phyloP scores from a whole-genome alignment of 192 early-diverging fungal genomes.

The Gorgonomyces haynaldii region DNA sequence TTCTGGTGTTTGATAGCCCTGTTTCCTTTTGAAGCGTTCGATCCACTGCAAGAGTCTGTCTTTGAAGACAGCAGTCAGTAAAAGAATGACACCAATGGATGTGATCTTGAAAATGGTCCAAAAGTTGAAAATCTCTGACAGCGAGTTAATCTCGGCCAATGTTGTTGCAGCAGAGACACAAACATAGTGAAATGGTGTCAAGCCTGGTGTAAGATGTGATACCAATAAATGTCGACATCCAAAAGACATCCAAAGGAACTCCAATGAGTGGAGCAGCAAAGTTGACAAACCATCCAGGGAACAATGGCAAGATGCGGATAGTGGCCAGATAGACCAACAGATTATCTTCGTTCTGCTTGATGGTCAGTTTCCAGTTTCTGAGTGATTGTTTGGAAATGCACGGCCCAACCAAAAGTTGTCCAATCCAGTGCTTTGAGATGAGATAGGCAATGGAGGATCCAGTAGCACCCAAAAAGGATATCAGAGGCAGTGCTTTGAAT shows the following conservation, averaged over 20 bases:
- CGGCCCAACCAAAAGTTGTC: background rate
- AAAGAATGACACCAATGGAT: conserved; percentile 11
- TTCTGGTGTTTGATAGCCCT: too few species aligned
- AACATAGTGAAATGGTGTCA: conserved; percentile 24
- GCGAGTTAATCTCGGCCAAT: conserved; percentile 14
- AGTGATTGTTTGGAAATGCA: background rate
- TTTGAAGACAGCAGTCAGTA: conserved; percentile 18
- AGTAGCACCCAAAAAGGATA: conserved; percentile 11
- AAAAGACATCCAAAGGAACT: conserved; percentile 18
- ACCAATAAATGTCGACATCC: conserved; percentile 19
- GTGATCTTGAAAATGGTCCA: conserved; percentile 16
- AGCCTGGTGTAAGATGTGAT: conserved; percentile 3
- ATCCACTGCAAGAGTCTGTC: background rate
- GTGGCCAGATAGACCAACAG: conserved; percentile 21
- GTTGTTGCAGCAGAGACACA: conserved; percentile 26
- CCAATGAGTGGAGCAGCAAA: conserved; percentile 24
- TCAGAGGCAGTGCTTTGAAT: conserved; percentile 15
- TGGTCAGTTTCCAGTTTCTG: conserved; percentile 5
- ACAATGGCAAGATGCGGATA: conserved; percentile 21
- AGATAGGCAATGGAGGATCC: conserved; percentile 20
- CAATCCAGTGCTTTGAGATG: conserved; percentile 15
- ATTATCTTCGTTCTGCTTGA: conserved; percentile 18
- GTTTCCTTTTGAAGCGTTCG: too few species aligned
- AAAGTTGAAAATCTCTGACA: conserved; percentile 19
- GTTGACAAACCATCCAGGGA: conserved; percentile 23